Evolutionary conservation across 129 eudicot species (phyloP), one percentile per base, ranked within the genome.

Genomic region (Helianthus tuberosus): DNA sequence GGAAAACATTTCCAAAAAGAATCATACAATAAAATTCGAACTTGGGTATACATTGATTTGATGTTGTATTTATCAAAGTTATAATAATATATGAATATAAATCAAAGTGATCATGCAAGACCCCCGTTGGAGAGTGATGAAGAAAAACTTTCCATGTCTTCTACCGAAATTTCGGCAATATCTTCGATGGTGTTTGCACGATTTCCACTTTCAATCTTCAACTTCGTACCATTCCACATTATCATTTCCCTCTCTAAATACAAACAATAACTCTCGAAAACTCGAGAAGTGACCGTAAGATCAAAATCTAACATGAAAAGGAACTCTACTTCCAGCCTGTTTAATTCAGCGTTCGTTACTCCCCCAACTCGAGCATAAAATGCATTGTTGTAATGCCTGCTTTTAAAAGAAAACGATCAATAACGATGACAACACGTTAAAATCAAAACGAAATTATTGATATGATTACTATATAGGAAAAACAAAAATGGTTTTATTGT

Each of bases 351-450:
- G 66, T 90, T 90, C 54, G 81, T 87, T 53, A 90, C 87, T 57
- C 96, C 96, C 27, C 96, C 96, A 15, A 90, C 96, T 58, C 93
- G 84, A n/a, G 96, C 96, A 71, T 82, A 90, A 66, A 90, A 87
- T 15, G 93, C 96, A 15, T 90, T 90, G 86, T 90, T 87, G 81
- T 87, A 87, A 69, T 90, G 96, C 87, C 96, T 90, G 83, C n/a
- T 46, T 20, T 9, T 17, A 17, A 32, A 61, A 27, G 32, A 60
- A 29, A 25, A 3, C 8, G 1, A 41, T 11, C 15, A 11, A 27
- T 27, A 59, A 27, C 39, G 8, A 43, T 43, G 47, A 43, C 47
- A 41, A 41, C 10, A 0, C 0, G 41, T 59, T 51, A 51, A n/a
- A 14, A 14, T 6, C 2, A 6, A 7, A 43, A 43, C 11, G 7